phyloP scores from a whole-genome alignment of 2,329 filamentous ascomycete genomes.

The Microthyrium microscopicum region DNA sequence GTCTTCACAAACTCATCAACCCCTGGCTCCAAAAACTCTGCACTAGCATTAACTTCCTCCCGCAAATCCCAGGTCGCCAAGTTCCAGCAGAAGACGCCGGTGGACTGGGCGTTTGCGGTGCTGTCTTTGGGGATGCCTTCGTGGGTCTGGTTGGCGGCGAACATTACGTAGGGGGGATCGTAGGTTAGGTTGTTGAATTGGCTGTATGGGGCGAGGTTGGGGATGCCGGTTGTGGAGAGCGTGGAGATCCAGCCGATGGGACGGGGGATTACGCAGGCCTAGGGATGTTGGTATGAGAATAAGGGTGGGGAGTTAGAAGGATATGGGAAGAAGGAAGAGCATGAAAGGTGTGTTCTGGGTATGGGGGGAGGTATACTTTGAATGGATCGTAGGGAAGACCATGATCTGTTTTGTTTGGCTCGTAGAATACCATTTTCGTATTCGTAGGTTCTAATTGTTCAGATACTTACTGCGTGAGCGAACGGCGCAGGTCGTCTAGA shows the following conservation, averaged over 20 bases:
- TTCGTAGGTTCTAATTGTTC: no score
- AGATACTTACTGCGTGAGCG: no score
- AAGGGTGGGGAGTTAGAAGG: neutral
- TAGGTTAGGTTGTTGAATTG: conserved; percentile 50
- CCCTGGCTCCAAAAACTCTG: conserved; percentile 31
- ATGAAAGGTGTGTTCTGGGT: neutral
- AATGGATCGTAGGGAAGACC: conserved; percentile 37
- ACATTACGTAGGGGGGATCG: conserved; percentile 47
- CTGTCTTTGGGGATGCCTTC: conserved; percentile 35
- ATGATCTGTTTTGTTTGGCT: conserved; percentile 35
- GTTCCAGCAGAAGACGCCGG: conserved; percentile 42
- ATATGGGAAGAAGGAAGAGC: neutral
- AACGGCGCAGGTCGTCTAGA: no score
- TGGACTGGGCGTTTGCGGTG: conserved; percentile 37
- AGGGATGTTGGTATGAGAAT: conserved; percentile 15
- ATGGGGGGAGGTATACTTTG: no score
- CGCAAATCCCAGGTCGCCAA: conserved; percentile 40
- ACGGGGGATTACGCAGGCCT: conserved; percentile 41
- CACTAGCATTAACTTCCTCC: conserved; percentile 37
- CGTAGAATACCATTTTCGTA: conserved; percentile 32
- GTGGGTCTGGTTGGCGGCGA: conserved; percentile 39
- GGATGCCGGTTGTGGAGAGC: conserved; percentile 24
- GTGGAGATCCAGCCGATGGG: conserved; percentile 49
- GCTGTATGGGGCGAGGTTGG: conserved; percentile 42
- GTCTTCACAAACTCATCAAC: conserved; percentile 39